Conservation (phyloP, 2,329 filamentous ascomycete species). For the Xylaria sp. region DNA sequence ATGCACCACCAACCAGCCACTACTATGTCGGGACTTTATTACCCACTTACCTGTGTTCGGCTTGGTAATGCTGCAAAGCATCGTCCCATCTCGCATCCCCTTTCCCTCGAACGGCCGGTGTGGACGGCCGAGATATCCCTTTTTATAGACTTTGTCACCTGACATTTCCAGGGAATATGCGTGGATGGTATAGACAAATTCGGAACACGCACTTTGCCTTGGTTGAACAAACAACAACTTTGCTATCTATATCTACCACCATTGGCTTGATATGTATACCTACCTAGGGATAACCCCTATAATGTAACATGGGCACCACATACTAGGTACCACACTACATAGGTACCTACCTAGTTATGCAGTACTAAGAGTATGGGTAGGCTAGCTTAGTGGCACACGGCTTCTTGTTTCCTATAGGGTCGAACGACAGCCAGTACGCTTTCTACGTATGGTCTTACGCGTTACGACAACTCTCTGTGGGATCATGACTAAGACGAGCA, state of each 20-base stretch:
- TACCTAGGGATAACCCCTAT: constrained; percentile 8
- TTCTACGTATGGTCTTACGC: background rate
- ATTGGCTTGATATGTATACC: background rate
- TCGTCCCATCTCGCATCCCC: constrained; percentile 20
- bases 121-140: constrained; percentile 1
- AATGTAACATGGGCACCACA: background rate
- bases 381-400: background rate
- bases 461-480: constrained; percentile 1
- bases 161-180: too few relatives aligned
- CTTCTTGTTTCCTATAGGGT: constrained; percentile 13
- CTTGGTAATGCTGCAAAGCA: constrained; percentile 14
- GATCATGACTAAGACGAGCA: constrained; percentile 5
- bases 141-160: constrained; percentile 10
- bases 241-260: background rate
- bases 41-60: background rate
- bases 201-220: too few relatives aligned
- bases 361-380: too few relatives aligned
- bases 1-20: constrained; percentile 8
- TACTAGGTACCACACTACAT: background rate
- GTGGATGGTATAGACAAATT: too few relatives aligned
- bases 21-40: background rate
- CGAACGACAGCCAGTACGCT: background rate
- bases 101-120: background rate
- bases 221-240: too few relatives aligned
- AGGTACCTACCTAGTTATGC: background rate